phyloP scores from a whole-genome alignment of 768 basidiomycete species.

The Leccinum incarnatum region DNA sequence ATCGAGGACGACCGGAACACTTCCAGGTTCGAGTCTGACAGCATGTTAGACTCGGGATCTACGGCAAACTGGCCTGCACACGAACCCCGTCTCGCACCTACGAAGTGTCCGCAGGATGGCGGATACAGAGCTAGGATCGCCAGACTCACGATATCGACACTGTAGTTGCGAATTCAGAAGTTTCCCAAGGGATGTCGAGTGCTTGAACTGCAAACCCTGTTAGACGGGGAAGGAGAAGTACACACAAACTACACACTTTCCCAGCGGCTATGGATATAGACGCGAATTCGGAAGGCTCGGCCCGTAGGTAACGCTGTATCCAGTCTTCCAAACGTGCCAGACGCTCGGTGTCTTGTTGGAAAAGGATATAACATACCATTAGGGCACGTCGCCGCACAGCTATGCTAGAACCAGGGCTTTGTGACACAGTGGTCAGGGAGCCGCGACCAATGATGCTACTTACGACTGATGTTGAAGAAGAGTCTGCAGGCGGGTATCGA shows the following conservation, averaged over 20 bases:
- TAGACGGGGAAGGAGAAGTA: neutral
- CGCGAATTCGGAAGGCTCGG: constrained; percentile 8
- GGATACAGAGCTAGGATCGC: neutral
- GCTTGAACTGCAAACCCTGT: constrained; percentile 20
- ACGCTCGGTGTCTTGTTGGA: constrained; percentile 43
- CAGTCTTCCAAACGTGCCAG: constrained; percentile 39
- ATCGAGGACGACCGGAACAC: constrained; percentile 21
- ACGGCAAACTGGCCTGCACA: neutral
- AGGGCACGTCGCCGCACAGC: constrained; percentile 63
- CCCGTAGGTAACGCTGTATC: constrained; percentile 11
- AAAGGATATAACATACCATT: constrained; percentile 54
- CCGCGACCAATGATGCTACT: constrained; percentile 41
- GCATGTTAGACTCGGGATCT: neutral
- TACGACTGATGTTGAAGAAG: constrained; percentile 75
- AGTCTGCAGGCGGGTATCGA: constrained; percentile 61
- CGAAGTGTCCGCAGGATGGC: constrained; percentile 25
- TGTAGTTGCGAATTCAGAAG: constrained; percentile 24
- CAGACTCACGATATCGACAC: constrained; percentile 11
- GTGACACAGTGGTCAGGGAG: constrained; percentile 1
- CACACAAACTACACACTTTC: constrained; percentile 21
- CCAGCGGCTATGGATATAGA: constrained; percentile 13
- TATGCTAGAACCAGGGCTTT: constrained; percentile 37
- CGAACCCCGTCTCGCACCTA: constrained; percentile 24
- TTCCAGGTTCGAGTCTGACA: constrained; percentile 22
- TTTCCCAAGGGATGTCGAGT: constrained; percentile 19